Evolutionary conservation across 106 monocot genomes (phyloP).

Genomic region (Vanilla planifolia): DNA sequence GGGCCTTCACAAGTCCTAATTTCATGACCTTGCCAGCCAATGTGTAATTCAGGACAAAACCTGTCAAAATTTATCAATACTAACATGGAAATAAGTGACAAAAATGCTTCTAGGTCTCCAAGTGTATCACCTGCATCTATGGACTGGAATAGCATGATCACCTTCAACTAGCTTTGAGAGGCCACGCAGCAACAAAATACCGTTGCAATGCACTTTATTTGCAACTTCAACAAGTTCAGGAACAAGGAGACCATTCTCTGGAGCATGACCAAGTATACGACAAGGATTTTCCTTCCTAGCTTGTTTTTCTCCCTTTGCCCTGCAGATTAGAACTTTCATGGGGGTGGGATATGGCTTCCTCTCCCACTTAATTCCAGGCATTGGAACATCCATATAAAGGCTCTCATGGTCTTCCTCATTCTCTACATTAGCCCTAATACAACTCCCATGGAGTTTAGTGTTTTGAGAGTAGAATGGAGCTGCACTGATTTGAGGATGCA

Average conservation of each 20-base stretch:
- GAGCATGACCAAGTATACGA: slow-evolving; percentile 43
- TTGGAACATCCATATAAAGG: slow-evolving; percentile 57
- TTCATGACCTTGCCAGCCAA: slow-evolving; percentile 49
- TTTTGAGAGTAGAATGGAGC: too few species aligned
- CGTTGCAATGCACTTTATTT: slow-evolving; percentile 38
- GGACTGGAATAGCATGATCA: slow-evolving; percentile 26
- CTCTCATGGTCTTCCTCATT: slow-evolving; percentile 14
- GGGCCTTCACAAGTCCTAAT: slow-evolving; percentile 68
- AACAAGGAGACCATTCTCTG: slow-evolving; percentile 73
- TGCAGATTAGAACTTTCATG: slow-evolving; percentile 46
- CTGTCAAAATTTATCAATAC: slow-evolving; percentile 17
- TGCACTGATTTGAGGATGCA: too few species aligned
- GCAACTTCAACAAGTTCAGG: slow-evolving; percentile 53
- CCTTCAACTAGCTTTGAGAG: slow-evolving; percentile 37
- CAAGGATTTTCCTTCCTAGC: slow-evolving; percentile 48
- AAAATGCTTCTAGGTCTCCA: background rate
- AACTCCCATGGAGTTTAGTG: too few species aligned
- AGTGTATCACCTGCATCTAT: slow-evolving; percentile 41
- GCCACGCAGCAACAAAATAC: slow-evolving; percentile 26
- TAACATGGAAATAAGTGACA: slow-evolving; percentile 1
- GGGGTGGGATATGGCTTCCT: slow-evolving; percentile 69
- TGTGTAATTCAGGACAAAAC: slow-evolving; percentile 60
- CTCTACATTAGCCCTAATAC: background rate
- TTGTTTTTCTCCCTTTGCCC: slow-evolving; percentile 52
- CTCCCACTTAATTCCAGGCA: slow-evolving; percentile 51